Conservation (phyloP, 345 rosid genomes). For the Acer yangbiense region DNA sequence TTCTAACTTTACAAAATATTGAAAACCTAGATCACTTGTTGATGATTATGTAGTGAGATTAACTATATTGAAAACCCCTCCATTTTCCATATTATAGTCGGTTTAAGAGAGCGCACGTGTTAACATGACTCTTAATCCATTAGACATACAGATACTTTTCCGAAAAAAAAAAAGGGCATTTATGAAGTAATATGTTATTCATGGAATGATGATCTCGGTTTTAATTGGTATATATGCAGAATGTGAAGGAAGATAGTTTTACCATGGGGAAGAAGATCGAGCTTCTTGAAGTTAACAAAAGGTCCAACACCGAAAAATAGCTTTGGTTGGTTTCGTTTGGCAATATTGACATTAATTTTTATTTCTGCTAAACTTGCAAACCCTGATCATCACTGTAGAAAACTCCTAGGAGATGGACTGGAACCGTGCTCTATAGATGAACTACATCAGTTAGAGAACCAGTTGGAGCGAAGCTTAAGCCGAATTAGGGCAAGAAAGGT, state of each 20-base stretch:
- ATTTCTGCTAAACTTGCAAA: background rate
- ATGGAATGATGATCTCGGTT: background rate
- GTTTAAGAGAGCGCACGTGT: no score
- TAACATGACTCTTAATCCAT: no score
- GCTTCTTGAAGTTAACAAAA: constrained; percentile 58
- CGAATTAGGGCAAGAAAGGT: constrained; percentile 88
- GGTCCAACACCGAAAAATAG: constrained; percentile 36
- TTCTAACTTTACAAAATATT: no score
- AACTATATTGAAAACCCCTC: no score
- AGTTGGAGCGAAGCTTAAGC: constrained; percentile 69
- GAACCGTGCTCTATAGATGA: constrained; percentile 69
- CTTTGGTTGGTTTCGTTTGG: background rate
- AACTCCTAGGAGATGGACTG: constrained; percentile 70
- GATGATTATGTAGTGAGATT: no score
- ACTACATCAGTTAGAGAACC: constrained; percentile 67
- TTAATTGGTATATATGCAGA: constrained; percentile 34
- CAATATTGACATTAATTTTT: background rate
- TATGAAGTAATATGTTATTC: no score
- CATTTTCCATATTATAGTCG: background rate
- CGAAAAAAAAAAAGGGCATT: no score
- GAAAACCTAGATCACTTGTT: no score
- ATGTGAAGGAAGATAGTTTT: constrained; percentile 41
- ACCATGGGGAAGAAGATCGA: constrained; percentile 70
- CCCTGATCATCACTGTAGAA: constrained; percentile 38
- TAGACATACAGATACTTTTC: no score